Evolutionary conservation across 139 green algal species (phyloP), one percentile per base, ranked within the genome.

Genomic region (Trebouxia sp.): DNA sequence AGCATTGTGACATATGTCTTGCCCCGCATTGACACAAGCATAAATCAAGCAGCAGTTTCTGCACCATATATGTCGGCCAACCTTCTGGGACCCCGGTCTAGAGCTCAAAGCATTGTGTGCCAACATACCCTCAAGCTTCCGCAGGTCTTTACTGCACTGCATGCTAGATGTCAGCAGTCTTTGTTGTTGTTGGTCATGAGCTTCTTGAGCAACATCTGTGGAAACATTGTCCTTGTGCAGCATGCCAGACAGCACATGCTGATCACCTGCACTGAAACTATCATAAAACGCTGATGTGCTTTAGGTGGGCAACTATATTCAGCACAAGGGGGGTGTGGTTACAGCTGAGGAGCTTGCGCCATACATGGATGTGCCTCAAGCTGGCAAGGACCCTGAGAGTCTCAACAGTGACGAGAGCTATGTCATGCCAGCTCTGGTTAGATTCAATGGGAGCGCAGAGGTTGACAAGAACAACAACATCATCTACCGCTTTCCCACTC

Each of bases 271-370:
- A n/a, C n/a, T n/a, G n/a, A n/a, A n/a, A n/a, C n/a, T n/a, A n/a
- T n/a, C n/a, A n/a, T n/a, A n/a, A n/a, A n/a, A n/a, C n/a, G 22
- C 32, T 70, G 58, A 70, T 70, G 58, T 7, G 3, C 14, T 86
- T 42, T 75, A 84, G 83, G 47, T 83, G 26, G 85, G 86, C 8
- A 69, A 75, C 1, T 85, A 86, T 77, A 96, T 97, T 42, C 42
- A 84, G 37, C 51, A 43, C 11, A 86, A 85, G 65, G 90, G 91
- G 26, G 96, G 96, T 20, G 95, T 98, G 11, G 93, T 99, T 42
- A 94, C 91, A 17, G 96, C 94, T 1, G 95, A 99, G 85, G 92
- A 99, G 87, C 87, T 99, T 76, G 96, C 95, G 0, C 96, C 96
- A 3, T 98, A 91, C 83, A 81, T 98, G 32, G 93, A 98, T 82